These are phyloP conservation scores for Bruguiera sexangula DNA, from an alignment of 345 rosid genomes.

Conservation along the genomic window DNA sequence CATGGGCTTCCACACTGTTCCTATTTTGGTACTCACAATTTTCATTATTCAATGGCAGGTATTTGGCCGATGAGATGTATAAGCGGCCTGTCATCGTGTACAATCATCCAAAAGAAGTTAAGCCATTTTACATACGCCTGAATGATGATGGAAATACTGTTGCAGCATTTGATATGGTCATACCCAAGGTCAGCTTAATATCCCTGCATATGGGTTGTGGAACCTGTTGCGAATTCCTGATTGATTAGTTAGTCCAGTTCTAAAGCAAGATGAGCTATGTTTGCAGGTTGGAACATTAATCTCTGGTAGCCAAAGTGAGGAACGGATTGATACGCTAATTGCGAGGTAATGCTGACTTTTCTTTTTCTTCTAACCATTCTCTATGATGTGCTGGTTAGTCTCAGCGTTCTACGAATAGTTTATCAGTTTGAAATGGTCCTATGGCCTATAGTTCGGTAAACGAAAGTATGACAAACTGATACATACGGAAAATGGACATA, in stretches of 20 bases:
- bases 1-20: not conserved
- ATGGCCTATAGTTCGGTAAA: too few species aligned
- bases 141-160: conserved; percentile 75
- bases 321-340: conserved; percentile 47
- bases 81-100: conserved; percentile 57
- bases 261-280: conserved; percentile 6
- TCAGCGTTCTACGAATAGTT: too few species aligned
- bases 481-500: too few species aligned
- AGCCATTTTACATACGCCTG: conserved; percentile 62
- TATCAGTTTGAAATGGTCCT: too few species aligned
- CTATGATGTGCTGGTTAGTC: too few species aligned
- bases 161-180: conserved; percentile 84
- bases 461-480: too few species aligned
- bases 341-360: conserved; percentile 37
- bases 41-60: conserved; percentile 39
- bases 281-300: conserved; percentile 68
- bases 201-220: not conserved
- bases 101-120: conserved; percentile 55
- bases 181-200: conserved; percentile 59
- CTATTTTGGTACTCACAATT: conserved; percentile 1
- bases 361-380: too few species aligned
- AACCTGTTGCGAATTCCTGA: not conserved
- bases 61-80: conserved; percentile 65
- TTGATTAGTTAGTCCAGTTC: not conserved
- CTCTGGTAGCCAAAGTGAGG: conserved; percentile 82